phyloP scores from a whole-genome alignment of 2,329 filamentous ascomycete species.

The Xylariaceae sp. region DNA sequence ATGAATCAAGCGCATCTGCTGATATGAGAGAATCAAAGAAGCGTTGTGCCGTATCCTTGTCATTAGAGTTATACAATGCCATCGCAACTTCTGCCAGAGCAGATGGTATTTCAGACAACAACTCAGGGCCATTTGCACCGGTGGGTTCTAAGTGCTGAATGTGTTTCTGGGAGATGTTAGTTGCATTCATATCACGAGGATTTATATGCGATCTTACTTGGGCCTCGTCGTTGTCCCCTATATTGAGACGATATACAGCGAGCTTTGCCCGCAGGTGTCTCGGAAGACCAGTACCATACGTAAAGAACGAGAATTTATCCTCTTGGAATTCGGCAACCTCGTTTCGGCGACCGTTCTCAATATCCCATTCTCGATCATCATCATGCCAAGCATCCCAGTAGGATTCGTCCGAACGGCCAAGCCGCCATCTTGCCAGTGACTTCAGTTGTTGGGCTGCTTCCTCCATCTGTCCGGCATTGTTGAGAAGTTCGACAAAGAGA shows the following conservation, averaged over 20 bases:
- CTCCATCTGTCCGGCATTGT: slow-evolving; percentile 57
- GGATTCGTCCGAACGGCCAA: slow-evolving; percentile 67
- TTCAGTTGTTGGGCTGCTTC: slow-evolving; percentile 69
- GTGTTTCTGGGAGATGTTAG: slow-evolving; percentile 62
- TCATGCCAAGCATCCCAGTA: slow-evolving; percentile 71
- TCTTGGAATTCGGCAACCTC: slow-evolving; percentile 58
- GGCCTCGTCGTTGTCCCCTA: slow-evolving; percentile 68
- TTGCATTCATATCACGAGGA: slow-evolving; percentile 18
- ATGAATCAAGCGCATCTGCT: slow-evolving; percentile 47
- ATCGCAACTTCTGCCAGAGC: slow-evolving; percentile 67
- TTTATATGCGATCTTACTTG: slow-evolving; percentile 49
- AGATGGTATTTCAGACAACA: slow-evolving; percentile 66
- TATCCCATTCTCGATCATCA: slow-evolving; percentile 89
- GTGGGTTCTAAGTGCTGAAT: slow-evolving; percentile 67
- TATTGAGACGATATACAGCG: slow-evolving; percentile 73
- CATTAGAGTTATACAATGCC: slow-evolving; percentile 40
- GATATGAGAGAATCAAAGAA: slow-evolving; percentile 55
- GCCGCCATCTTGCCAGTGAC: slow-evolving; percentile 72
- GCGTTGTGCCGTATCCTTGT: slow-evolving; percentile 42
- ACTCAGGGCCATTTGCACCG: slow-evolving; percentile 44
- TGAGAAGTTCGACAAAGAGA: slow-evolving; percentile 78
- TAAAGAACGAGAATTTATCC: slow-evolving; percentile 46
- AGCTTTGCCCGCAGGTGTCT: slow-evolving; percentile 80
- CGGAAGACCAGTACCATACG: slow-evolving; percentile 72
- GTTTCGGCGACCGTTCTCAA: slow-evolving; percentile 63